Percentiles rank a stretch among this genome's conserved stretches.
Conservation (phyloP, 768 basidiomycete genomes). For the Rhizopogon sp. region DNA sequence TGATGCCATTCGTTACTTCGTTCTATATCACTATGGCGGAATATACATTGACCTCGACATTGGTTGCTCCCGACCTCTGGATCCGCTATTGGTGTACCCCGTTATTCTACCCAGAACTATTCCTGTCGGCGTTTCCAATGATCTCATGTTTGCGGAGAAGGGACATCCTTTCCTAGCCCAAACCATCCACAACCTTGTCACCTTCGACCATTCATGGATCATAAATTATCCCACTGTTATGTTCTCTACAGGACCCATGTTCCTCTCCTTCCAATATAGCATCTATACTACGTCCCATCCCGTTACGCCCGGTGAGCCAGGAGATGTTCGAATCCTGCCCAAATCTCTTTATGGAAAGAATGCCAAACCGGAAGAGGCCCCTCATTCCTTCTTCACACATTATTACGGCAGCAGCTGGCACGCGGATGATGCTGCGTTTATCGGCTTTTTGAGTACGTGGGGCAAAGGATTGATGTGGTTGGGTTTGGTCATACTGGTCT, state of each 20-base stretch:
- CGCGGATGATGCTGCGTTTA: conserved; percentile 96
- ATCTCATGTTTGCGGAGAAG: conserved; percentile 89
- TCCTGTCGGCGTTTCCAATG: conserved; percentile 96
- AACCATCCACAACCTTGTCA: conserved; percentile 85
- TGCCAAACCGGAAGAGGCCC: conserved; percentile 73
- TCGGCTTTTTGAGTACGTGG: conserved; percentile 85
- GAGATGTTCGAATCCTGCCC: conserved; percentile 86
- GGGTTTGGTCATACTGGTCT: conserved; percentile 65
- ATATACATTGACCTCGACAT: conserved; percentile 97
- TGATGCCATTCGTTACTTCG: conserved; percentile 96
- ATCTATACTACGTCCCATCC: conserved; percentile 73
- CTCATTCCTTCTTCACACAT: conserved; percentile 93
- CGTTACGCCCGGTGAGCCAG: conserved; percentile 44
- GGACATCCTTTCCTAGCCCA: conserved; percentile 86
- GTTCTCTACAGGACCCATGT: conserved; percentile 99
- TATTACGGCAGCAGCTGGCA: conserved; percentile 99
- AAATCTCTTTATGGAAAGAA: conserved; percentile 98
- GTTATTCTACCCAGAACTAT: conserved; percentile 94
- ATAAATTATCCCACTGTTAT: conserved; percentile 99
- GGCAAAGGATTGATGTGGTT: conserved; percentile 88
- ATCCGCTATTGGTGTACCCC: conserved; percentile 80
- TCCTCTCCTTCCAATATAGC: conserved; percentile 90
- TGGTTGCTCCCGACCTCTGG: conserved; percentile 82
- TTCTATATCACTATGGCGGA: conserved; percentile 93
- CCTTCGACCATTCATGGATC: conserved; percentile 91